phyloP scores from a whole-genome alignment of 306 rosid species.

The Rosa rugosa region DNA sequence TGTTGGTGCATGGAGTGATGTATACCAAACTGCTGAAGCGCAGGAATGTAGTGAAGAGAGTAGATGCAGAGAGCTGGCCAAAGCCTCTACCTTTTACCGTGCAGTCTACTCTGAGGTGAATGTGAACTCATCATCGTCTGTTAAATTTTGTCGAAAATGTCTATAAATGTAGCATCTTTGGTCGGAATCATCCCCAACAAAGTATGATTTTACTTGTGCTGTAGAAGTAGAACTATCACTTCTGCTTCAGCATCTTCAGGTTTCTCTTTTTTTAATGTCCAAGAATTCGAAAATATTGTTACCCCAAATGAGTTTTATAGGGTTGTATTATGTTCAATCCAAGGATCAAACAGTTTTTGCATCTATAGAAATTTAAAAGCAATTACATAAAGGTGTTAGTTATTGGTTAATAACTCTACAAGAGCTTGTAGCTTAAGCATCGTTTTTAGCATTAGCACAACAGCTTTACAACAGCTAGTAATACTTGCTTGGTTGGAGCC shows the following conservation, averaged over 20 bases:
- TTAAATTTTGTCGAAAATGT: not conserved
- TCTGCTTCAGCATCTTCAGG: not conserved
- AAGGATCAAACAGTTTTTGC: not conserved
- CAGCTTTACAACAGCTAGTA: not conserved
- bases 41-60: constrained; percentile 26
- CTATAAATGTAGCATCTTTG: not conserved
- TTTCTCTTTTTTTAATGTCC: not conserved
- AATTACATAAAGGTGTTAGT: not conserved
- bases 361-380: not conserved
- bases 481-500: not conserved
- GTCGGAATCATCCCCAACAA: not conserved
- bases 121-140: not conserved
- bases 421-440: not conserved
- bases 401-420: not conserved
- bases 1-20: not conserved
- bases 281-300: not conserved
- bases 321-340: not conserved
- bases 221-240: not conserved
- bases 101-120: constrained; percentile 38
- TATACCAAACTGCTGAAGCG: not conserved
- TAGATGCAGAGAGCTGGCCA: constrained; percentile 23
- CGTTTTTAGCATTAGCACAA: not conserved
- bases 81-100: constrained; percentile 25
- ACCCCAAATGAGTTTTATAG: not conserved
- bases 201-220: not conserved